Evolutionary conservation across 106 monocot species (phyloP), one percentile per base, ranked within the genome.

Genomic region (Alisma plantagoaquatica): DNA sequence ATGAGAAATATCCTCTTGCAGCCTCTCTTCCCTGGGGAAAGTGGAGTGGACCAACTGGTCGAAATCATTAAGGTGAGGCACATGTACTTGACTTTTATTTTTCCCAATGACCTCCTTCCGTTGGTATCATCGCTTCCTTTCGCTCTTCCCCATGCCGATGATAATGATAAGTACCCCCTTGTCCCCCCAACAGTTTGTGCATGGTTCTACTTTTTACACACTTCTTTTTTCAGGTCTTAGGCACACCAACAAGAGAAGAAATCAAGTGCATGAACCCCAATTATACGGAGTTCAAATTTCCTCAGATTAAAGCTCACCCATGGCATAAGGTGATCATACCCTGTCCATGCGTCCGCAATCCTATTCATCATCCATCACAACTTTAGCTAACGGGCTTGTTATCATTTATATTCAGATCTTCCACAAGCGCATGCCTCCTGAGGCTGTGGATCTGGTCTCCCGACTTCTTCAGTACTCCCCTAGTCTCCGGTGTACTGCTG

Each of bases 391-490:
- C 46, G 8, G 16, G 31, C 9, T 41, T 27, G 51, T 21, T 1
- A 25, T 29, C 14, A 27, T 28, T 41, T 5, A n/a, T 50, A 9
- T 17, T 16, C 44, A 69, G 69, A 53, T 69, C 27, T 69, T 69
- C 28, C 69, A 69, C 53, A 69, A 69, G 22, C 59, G 60, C 9
- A 69, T 69, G 69, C 69, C 69, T 23, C 69, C 69, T 17, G 69
- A 69, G 26, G 69, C 69, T 31, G 60, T 61, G 16, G 69, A 69
- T 60, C 31, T 69, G 11, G 60, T 60, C 2, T 69, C 69, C 1
- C 55, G 69, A 33, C 60, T 69, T 30, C 60, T 69, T 16, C 69
- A 69, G 41, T 69, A 69, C 60, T 69, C 69, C 29, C 69, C 69
- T 19, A 69, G 29, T n/a, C 69, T 69, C 12, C 51, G 69, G 25